A percentile compares a stretch with the other conserved stretches of the same genome.
These are phyloP conservation scores for Marasmius oreades DNA, from an alignment of 1,284 basidiomycete species.

Conservation along the genomic window DNA sequence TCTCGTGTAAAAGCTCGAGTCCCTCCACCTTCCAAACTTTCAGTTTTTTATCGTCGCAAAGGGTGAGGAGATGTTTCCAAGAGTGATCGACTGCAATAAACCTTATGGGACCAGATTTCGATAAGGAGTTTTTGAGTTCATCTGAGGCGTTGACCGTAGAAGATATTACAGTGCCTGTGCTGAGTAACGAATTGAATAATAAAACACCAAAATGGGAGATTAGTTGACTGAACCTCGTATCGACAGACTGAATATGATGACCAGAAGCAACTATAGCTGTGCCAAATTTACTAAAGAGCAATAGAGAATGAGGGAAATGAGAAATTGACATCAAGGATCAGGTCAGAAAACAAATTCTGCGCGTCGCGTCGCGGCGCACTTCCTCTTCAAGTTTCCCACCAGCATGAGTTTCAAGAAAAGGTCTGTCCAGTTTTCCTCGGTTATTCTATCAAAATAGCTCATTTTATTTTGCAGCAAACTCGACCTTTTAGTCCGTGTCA, in stretches of 20 bases:
- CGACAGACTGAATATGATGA: conserved; percentile 55
- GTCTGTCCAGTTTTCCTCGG: conserved; percentile 6
- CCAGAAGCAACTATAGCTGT: conserved; percentile 48
- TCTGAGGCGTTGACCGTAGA: conserved; percentile 37
- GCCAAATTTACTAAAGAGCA: conserved; percentile 34
- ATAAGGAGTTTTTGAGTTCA: conserved; percentile 29
- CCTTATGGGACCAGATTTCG: conserved; percentile 57
- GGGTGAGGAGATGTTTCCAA: conserved; percentile 54
- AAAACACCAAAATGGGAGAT: conserved; percentile 5
- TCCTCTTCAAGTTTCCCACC: not conserved
- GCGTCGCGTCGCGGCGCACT: conserved; percentile 3
- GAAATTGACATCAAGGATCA: not conserved
- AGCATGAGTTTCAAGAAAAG: conserved; percentile 24
- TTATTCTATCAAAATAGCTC: not conserved
- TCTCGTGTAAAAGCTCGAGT: conserved; percentile 53
- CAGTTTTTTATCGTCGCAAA: conserved; percentile 78
- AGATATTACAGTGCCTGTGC: conserved; percentile 50
- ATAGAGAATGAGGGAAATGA: conserved; percentile 41
- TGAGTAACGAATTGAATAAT: conserved; percentile 24
- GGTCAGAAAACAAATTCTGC: not conserved
- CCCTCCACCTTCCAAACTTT: conserved; percentile 67
- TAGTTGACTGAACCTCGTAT: conserved; percentile 39
- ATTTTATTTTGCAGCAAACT: conserved; percentile 51
- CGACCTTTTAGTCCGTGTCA: conserved; percentile 87
- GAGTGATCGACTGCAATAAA: conserved; percentile 52